Evolutionary conservation across 2,329 filamentous ascomycete species (phyloP), one percentile per base, ranked within the genome.

Genomic region (Penicillium sp.): DNA sequence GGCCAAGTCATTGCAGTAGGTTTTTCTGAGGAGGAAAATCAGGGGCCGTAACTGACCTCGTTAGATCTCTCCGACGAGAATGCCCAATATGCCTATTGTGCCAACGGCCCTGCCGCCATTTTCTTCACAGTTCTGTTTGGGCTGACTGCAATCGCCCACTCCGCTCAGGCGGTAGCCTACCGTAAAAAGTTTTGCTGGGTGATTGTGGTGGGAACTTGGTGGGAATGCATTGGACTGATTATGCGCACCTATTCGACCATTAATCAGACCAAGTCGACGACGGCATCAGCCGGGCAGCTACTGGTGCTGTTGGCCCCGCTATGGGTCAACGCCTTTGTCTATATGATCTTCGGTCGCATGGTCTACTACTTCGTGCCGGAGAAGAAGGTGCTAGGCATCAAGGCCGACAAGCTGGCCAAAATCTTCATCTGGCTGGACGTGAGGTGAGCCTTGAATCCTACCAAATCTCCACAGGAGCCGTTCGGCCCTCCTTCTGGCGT

Each of bases 291-390:
- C 18, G 34, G 45, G 10, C 31, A 47, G 33, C 34, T 47, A 6
- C 34, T 51, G 42, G 23, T 51, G 16, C 42, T 51, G 31, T 12
- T 51, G 31, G 42, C 48, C 16, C 48, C 48, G 12, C 16, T 51
- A 16, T 51, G 48, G 48, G 34, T 45, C 42, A 51, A 51, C 34
- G 48, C 48, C 31, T 51, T 45, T 45, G 48, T 45, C 13, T 51
- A 45, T 31, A 45, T 51, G 48, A 39, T 51, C 31, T 41, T 51
- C 23, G 48, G 48, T 15, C 48, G 48, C 12, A 45, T 51, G 48
- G 48, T 51, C 31, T 45, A 45, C 42, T 45, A 45, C 42, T 51
- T 38, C 33, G 29, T 33, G 29, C 47, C 47, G 23, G 47, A 49
- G 23, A 49, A 49, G 41, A 43, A 44, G 31, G 41, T 49, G 23